Conservation (phyloP, 1,139 yeast species). For the Kodamaea arcana region DNA sequence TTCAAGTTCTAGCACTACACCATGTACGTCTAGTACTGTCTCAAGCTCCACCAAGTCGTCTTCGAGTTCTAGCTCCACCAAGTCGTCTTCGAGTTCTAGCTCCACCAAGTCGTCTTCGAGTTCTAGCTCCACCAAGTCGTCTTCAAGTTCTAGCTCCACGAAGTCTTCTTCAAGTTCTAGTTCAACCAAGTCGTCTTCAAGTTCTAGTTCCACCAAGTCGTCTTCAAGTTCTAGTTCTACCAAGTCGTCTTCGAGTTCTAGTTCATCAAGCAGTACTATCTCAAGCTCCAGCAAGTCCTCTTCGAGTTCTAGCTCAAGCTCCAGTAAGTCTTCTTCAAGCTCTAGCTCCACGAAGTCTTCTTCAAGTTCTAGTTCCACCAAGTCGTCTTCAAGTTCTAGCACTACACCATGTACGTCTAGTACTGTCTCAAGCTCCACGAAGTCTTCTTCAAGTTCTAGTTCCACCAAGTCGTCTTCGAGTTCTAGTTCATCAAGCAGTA, state of each 20-base stretch:
- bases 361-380: conserved; percentile 3
- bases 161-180: conserved; percentile 1
- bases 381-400: not conserved
- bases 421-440: conserved; percentile 2
- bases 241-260: conserved; percentile 4
- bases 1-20: not conserved
- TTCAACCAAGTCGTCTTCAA: not conserved
- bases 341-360: no score
- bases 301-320: not conserved
- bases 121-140: not conserved
- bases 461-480: conserved; percentile 3
- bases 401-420: not conserved
- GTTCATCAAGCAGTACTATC: not conserved
- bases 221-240: not conserved
- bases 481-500: conserved; percentile 2
- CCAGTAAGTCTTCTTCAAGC: not conserved
- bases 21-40: not conserved
- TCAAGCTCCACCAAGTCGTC: not conserved
- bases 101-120: not conserved
- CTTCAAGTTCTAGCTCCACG: conserved; percentile 2
- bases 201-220: conserved; percentile 1
- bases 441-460: conserved; percentile 4
- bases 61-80: not conserved
- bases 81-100: not conserved
- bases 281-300: conserved; percentile 1